Conservation (phyloP, 257 asterid genomes). For the Solanum peruvianum region DNA sequence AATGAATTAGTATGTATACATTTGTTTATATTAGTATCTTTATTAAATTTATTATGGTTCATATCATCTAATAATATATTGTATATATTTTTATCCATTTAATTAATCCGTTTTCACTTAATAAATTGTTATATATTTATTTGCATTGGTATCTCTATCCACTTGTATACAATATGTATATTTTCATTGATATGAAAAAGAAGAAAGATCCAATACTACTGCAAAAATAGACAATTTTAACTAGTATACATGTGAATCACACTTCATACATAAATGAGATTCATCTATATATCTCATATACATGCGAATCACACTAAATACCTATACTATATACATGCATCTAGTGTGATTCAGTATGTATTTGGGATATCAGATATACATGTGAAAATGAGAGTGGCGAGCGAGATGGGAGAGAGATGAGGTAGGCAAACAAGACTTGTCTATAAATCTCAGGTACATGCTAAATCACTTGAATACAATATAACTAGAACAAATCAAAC, state of each 20-base stretch:
- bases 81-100: background rate
- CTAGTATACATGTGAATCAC: background rate
- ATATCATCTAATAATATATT: background rate
- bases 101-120: too few species aligned
- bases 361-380: too few species aligned
- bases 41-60: background rate
- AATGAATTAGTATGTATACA: background rate
- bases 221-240: background rate
- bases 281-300: too few species aligned
- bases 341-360: background rate
- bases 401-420: background rate
- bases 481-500: too few species aligned
- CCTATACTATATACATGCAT: background rate
- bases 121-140: too few species aligned
- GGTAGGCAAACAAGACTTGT: too few species aligned
- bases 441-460: background rate
- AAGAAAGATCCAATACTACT: background rate
- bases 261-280: background rate
- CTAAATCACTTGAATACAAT: too few species aligned
- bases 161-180: too few species aligned
- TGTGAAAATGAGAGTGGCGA: too few species aligned
- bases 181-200: too few species aligned
- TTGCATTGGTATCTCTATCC: too few species aligned
- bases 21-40: too few species aligned
- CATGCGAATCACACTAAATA: background rate